Percentiles rank a stretch among this genome's conserved stretches.
Evolutionary conservation across 208 protist genomes (phyloP).

Genomic region (Wallacemonas sp.): DNA sequence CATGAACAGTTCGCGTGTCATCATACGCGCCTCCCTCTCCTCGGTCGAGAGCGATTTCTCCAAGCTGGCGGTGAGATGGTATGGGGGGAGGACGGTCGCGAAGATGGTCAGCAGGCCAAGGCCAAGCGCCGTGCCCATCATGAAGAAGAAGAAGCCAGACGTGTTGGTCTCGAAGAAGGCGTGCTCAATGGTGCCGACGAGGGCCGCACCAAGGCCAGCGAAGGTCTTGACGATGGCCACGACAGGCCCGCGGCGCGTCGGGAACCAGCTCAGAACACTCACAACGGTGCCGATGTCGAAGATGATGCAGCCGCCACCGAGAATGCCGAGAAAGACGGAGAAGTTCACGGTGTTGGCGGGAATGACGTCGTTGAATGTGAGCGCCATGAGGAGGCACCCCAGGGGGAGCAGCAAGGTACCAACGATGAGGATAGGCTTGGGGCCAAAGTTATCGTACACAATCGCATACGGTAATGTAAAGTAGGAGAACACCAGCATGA

Average conservation of each 20-base stretch:
- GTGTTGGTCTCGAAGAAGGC: constrained; percentile 37
- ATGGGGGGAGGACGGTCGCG: constrained; percentile 34
- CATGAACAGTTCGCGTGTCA: constrained; percentile 24
- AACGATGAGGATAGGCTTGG: constrained; percentile 27
- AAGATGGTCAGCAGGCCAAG: constrained; percentile 22
- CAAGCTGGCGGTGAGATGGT: constrained; percentile 31
- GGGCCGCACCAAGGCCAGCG: constrained; percentile 36
- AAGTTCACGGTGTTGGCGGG: constrained; percentile 18
- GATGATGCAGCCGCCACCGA: constrained; percentile 27
- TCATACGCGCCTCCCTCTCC: constrained; percentile 20
- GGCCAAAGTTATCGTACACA: constrained; percentile 39
- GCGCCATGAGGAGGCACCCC: constrained; percentile 23
- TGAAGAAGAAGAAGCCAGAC: constrained; percentile 35
- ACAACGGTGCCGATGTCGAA: constrained; percentile 40
- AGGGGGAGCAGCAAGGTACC: constrained; percentile 27
- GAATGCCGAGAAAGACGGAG: constrained; percentile 20
- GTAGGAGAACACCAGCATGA: constrained; percentile 23
- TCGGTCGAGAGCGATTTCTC: constrained; percentile 19
- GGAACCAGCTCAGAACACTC: constrained; percentile 41
- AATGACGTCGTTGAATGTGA: constrained; percentile 34
- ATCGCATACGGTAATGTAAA: constrained; percentile 33
- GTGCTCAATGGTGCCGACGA: constrained; percentile 37
- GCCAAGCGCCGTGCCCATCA: constrained; percentile 17
- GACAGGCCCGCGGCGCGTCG: constrained; percentile 31
- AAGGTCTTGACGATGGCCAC: constrained; percentile 53